Evolutionary conservation across 2,329 filamentous ascomycete genomes (phyloP).

Genomic region (Cadophora luteo-olivacea): DNA sequence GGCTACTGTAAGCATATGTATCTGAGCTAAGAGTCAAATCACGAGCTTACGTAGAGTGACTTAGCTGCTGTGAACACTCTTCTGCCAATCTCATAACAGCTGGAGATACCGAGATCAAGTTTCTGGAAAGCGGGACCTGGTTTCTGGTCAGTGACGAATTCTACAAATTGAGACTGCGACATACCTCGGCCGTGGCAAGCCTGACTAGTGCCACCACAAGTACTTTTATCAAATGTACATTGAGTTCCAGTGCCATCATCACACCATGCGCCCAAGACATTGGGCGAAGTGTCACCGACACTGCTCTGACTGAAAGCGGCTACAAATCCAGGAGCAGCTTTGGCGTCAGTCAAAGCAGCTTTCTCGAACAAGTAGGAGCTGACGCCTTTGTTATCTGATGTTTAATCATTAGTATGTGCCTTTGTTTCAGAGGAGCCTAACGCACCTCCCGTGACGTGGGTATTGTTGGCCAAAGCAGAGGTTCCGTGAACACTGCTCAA

Average conservation of each 20-base stretch:
- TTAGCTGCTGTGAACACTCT: conserved; percentile 70
- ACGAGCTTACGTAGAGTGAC: conserved; percentile 55
- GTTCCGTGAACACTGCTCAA: conserved; percentile 78
- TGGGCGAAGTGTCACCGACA: conserved; percentile 89
- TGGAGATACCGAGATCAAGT: conserved; percentile 74
- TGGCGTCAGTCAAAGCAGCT: conserved; percentile 59
- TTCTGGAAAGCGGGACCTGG: conserved; percentile 68
- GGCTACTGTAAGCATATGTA: conserved; percentile 2
- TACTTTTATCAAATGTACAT: conserved; percentile 82
- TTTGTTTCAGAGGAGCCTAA: too few species aligned
- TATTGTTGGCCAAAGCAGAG: conserved; percentile 89
- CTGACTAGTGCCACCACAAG: conserved; percentile 73
- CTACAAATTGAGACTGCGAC: not conserved
- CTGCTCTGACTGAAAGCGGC: conserved; percentile 92
- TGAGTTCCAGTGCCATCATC: conserved; percentile 79
- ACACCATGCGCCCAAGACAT: conserved; percentile 84
- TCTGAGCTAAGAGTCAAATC: too few species aligned
- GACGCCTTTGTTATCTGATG: conserved; percentile 83
- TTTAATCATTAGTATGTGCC: conserved; percentile 45
- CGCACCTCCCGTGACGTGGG: conserved; percentile 71
- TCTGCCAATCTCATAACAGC: conserved; percentile 77
- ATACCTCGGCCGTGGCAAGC: conserved; percentile 70
- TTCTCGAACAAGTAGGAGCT: conserved; percentile 85
- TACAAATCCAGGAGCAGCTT: conserved; percentile 74
- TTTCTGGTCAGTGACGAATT: not conserved